phyloP scores from a whole-genome alignment of 768 basidiomycete genomes.

The Phaeolepiota aurea region DNA sequence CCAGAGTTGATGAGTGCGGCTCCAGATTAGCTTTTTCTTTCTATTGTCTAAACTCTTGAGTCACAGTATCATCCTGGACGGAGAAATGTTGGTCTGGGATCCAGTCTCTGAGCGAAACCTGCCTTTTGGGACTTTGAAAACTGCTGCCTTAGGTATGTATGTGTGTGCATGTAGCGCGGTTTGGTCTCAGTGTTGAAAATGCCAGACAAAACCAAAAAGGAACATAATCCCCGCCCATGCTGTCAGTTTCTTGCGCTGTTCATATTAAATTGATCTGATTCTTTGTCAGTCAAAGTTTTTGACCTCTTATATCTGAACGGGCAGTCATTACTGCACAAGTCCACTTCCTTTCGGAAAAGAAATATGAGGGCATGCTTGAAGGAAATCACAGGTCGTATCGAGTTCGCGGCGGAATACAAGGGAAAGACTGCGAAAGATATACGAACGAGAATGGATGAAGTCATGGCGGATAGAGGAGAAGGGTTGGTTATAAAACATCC shows the following conservation, averaged over 20 bases:
- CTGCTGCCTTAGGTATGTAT: constrained; percentile 71
- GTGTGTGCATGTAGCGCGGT: not conserved
- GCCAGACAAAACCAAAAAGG: constrained; percentile 62
- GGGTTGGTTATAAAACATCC: constrained; percentile 91
- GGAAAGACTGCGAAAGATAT: constrained; percentile 82
- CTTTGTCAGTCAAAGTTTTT: constrained; percentile 83
- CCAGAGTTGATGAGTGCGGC: constrained; percentile 72
- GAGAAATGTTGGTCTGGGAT: constrained; percentile 99
- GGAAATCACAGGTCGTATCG: constrained; percentile 70
- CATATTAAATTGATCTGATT: not conserved
- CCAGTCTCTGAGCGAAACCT: constrained; percentile 81
- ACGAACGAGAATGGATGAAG: constrained; percentile 65
- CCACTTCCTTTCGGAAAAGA: constrained; percentile 69
- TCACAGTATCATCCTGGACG: constrained; percentile 83
- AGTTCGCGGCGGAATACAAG: constrained; percentile 63
- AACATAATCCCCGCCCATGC: constrained; percentile 79
- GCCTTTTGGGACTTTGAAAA: constrained; percentile 91
- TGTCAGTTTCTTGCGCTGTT: constrained; percentile 44
- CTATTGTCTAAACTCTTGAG: constrained; percentile 1
- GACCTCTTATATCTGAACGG: constrained; percentile 88
- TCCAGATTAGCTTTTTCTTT: constrained; percentile 1
- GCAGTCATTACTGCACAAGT: constrained; percentile 64
- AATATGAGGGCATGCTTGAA: constrained; percentile 64
- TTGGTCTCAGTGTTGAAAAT: not conserved
- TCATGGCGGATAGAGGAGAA: constrained; percentile 84